phyloP scores from a whole-genome alignment of 257 asterid species.

The Salvia splendens region DNA sequence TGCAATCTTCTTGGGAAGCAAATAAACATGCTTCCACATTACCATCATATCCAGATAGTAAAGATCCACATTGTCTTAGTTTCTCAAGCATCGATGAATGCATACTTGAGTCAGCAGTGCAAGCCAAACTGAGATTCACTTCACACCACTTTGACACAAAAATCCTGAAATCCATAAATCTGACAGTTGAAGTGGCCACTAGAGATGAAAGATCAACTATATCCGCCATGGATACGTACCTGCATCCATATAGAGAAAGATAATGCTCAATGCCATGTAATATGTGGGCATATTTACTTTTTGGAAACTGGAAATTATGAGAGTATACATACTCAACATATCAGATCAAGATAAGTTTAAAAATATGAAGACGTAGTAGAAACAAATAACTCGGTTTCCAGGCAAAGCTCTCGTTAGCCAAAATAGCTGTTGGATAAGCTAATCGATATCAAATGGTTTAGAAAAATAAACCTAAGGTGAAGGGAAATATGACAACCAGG shows the following conservation, averaged over 20 bases:
- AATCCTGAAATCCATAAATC: constrained; percentile 69
- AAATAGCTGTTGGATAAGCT: not conserved
- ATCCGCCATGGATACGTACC: constrained; percentile 85
- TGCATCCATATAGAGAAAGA: constrained; percentile 38
- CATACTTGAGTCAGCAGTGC: constrained; percentile 38
- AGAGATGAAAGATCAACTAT: constrained; percentile 66
- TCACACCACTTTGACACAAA: constrained; percentile 76
- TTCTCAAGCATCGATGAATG: constrained; percentile 40
- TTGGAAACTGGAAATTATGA: too few relatives aligned
- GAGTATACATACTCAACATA: constrained; percentile 5
- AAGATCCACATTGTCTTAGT: constrained; percentile 68
- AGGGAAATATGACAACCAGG: constrained; percentile 9
- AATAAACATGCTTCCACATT: constrained; percentile 52
- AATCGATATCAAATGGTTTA: not conserved
- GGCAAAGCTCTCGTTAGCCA: not conserved
- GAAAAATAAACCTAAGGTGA: not conserved
- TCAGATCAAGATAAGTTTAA: not conserved
- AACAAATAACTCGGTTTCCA: constrained; percentile 1
- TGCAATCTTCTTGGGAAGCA: constrained; percentile 75
- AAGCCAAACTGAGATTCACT: constrained; percentile 49
- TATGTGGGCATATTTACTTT: not conserved
- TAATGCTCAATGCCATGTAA: constrained; percentile 18
- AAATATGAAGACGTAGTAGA: not conserved
- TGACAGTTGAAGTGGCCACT: constrained; percentile 51
- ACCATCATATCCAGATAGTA: constrained; percentile 64